These are phyloP conservation scores for Trichoderma guizhouense DNA, from an alignment of 2,329 filamentous ascomycete species.

Conservation along the genomic window DNA sequence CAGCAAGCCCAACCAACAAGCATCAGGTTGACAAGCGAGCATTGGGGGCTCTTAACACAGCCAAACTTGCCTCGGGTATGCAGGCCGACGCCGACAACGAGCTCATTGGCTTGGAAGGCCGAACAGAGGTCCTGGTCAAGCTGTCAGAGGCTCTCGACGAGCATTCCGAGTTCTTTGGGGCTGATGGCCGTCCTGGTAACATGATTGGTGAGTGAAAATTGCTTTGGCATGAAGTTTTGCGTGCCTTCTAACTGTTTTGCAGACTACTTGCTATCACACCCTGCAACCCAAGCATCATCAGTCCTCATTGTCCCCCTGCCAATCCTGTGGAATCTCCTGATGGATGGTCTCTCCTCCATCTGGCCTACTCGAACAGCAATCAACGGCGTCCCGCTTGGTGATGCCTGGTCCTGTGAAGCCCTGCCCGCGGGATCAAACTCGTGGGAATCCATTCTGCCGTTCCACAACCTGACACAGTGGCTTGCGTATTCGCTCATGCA, in stretches of 20 bases:
- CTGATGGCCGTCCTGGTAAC: constrained; percentile 81
- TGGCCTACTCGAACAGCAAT: constrained; percentile 89
- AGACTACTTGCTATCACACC: constrained; percentile 93
- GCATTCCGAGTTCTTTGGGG: constrained; percentile 80
- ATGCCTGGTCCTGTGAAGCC: constrained; percentile 86
- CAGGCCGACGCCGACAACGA: constrained; percentile 80
- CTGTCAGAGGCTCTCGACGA: constrained; percentile 70
- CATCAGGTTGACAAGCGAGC: constrained; percentile 86
- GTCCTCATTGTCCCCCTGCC: constrained; percentile 83
- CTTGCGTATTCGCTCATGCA: constrained; percentile 92
- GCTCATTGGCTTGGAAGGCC: constrained; percentile 80
- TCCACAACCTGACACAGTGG: constrained; percentile 95
- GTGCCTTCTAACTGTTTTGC: constrained; percentile 21
- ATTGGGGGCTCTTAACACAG: constrained; percentile 68
- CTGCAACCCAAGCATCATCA: constrained; percentile 82
- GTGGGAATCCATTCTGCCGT: constrained; percentile 81
- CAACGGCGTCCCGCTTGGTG: constrained; percentile 81
- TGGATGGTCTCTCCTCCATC: constrained; percentile 80
- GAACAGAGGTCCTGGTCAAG: constrained; percentile 72
- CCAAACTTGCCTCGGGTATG: constrained; percentile 69
- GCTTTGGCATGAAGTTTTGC: constrained; percentile 3
- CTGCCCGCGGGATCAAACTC: constrained; percentile 63
- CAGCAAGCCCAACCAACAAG: constrained; percentile 74
- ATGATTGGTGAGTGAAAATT: constrained; percentile 70
- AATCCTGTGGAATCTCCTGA: constrained; percentile 85